Evolutionary conservation across 176 grass and related monocot genomes (phyloP).

Genomic region (Eremochloa ophiuroides): DNA sequence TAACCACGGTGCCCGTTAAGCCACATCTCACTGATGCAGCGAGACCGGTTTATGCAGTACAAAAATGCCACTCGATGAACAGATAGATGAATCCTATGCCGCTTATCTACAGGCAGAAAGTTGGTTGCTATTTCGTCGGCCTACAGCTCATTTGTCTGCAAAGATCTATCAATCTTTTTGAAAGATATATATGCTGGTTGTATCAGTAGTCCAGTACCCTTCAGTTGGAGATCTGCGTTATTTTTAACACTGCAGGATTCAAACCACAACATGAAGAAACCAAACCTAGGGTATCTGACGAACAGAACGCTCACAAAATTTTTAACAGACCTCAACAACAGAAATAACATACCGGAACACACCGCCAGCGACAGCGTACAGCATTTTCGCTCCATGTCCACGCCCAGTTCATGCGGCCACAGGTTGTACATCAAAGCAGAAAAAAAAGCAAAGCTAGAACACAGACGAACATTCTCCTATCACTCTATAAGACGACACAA

Average conservation of each 20-base stretch:
- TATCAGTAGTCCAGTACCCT: not conserved
- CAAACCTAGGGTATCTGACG: not conserved
- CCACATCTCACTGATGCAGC: too few relatives aligned
- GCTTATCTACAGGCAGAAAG: too few relatives aligned
- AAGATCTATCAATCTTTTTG: not conserved
- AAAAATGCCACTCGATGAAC: too few relatives aligned
- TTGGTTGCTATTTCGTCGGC: too few relatives aligned
- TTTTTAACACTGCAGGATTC: not conserved
- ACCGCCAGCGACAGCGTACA: slow-evolving; percentile 18
- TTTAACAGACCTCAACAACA: slow-evolving; percentile 29
- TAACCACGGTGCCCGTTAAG: too few relatives aligned
- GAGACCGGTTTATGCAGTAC: too few relatives aligned
- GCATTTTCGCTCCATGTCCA: slow-evolving; percentile 33
- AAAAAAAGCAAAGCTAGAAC: slow-evolving; percentile 33
- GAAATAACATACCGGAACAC: slow-evolving; percentile 24
- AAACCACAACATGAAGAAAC: not conserved
- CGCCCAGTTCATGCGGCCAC: slow-evolving; percentile 44
- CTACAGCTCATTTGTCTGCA: too few relatives aligned
- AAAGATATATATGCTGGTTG: not conserved
- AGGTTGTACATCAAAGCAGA: slow-evolving; percentile 47
- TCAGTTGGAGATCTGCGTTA: not conserved
- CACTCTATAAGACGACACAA: slow-evolving; percentile 10
- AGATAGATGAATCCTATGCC: too few relatives aligned
- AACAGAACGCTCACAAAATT: slow-evolving; percentile 15
- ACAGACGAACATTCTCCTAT: slow-evolving; percentile 32